A percentile compares a stretch with the other conserved stretches of the same genome.
Evolutionary conservation across 2,329 filamentous ascomycete genomes (phyloP).

Genomic region (Phyllosticta paracitricarpa): DNA sequence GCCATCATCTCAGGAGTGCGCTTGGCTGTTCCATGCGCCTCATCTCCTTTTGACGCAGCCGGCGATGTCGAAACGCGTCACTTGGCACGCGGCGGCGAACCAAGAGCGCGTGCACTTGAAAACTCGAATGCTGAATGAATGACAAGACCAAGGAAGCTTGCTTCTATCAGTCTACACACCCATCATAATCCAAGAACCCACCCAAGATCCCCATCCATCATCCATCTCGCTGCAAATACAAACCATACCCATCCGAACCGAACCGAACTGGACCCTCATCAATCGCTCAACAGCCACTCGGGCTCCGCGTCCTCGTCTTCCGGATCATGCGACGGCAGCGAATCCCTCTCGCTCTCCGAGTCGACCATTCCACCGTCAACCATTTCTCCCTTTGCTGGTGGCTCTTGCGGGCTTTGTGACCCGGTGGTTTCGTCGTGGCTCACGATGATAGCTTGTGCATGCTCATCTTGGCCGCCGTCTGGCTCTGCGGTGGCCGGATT

Average conservation of each 20-base stretch:
- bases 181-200: background rate
- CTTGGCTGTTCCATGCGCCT: background rate
- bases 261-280: background rate
- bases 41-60: background rate
- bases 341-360: constrained; percentile 24
- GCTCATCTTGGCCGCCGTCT: too few species aligned
- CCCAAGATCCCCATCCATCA: too few species aligned
- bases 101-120: too few species aligned
- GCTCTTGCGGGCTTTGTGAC: background rate
- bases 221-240: too few species aligned
- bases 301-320: constrained; percentile 57
- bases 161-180: too few species aligned
- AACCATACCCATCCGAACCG: too few species aligned
- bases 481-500: too few species aligned
- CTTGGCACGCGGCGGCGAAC: background rate
- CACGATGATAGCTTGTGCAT: background rate
- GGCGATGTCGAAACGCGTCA: background rate
- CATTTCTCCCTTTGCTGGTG: background rate
- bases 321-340: constrained; percentile 50
- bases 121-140: too few species aligned
- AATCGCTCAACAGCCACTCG: constrained; percentile 42
- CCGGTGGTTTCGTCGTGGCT: background rate
- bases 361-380: background rate
- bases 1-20: background rate
- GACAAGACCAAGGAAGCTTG: too few species aligned